Percentiles rank a stretch among this genome's conserved stretches.
Evolutionary conservation across 768 basidiomycete genomes (phyloP).

Genomic region (Boletus subparvulus): DNA sequence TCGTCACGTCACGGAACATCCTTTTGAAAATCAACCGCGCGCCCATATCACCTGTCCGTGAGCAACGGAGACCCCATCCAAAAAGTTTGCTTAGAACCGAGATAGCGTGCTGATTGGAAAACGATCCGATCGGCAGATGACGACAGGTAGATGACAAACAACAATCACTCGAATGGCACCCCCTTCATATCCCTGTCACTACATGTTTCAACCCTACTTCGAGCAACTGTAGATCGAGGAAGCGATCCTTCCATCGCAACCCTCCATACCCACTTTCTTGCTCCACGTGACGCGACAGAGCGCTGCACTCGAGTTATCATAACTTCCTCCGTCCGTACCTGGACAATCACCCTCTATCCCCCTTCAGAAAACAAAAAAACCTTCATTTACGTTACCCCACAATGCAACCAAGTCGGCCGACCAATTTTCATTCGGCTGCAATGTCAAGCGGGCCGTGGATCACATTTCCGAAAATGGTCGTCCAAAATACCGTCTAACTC

Average conservation of each 20-base stretch:
- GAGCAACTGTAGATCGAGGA: neutral
- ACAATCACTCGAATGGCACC: neutral
- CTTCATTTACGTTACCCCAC: constrained; percentile 7
- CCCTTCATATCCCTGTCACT: neutral
- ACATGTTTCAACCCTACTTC: neutral
- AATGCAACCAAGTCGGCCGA: neutral
- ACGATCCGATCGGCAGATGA: constrained; percentile 5
- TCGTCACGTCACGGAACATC: constrained; percentile 1
- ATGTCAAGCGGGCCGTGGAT: neutral
- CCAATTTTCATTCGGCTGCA: neutral
- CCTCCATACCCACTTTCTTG: too few species aligned
- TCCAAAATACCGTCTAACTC: neutral
- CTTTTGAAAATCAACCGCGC: neutral
- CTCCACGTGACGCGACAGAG: neutral
- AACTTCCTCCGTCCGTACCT: neutral
- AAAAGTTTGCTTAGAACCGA: constrained; percentile 3
- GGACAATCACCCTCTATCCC: neutral
- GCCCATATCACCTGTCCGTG: constrained; percentile 3
- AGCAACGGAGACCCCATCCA: neutral
- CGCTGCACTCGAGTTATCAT: neutral
- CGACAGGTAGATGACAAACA: constrained; percentile 6
- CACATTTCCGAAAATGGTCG: constrained; percentile 1
- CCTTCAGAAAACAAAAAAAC: neutral
- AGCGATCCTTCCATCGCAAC: too few species aligned
- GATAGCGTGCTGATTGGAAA: neutral